A percentile compares a stretch with the other conserved stretches of the same genome.
Conservation (phyloP, 805 yeast genomes). For the Saccharomycodes ludwigii region DNA sequence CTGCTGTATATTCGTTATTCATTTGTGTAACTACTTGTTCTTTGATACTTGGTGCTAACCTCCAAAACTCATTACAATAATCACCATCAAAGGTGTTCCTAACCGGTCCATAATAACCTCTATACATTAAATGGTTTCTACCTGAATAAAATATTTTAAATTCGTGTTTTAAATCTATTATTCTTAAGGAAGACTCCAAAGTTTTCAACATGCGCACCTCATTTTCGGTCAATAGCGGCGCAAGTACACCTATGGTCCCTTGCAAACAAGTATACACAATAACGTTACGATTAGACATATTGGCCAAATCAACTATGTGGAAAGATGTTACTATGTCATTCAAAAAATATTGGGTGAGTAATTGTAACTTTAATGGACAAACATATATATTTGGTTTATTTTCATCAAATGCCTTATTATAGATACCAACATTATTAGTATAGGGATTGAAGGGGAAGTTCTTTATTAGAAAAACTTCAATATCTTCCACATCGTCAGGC, state of each 20-base stretch:
- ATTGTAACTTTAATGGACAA: conserved; percentile 35
- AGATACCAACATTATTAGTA: conserved; percentile 2
- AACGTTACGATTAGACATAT: conserved; percentile 41
- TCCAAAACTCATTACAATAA: conserved; percentile 46
- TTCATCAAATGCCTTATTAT: neutral
- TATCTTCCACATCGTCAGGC: conserved; percentile 27
- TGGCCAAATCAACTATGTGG: conserved; percentile 25
- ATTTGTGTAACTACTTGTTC: conserved; percentile 19
- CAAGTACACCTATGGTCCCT: conserved; percentile 67
- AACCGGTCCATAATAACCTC: conserved; percentile 75
- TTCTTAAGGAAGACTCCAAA: conserved; percentile 37
- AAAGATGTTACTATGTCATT: conserved; percentile 64
- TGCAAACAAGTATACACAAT: conserved; percentile 65
- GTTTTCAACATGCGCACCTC: conserved; percentile 50
- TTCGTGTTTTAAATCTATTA: neutral
- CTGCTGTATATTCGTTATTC: conserved; percentile 25
- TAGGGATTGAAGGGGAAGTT: too few species aligned
- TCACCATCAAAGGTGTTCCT: conserved; percentile 83
- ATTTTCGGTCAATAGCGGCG: conserved; percentile 50
- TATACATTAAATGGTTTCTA: conserved; percentile 51
- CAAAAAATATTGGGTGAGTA: conserved; percentile 45
- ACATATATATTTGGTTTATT: conserved; percentile 16
- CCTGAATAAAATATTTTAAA: conserved; percentile 25
- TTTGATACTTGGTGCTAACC: conserved; percentile 12
- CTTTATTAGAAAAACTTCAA: conserved; percentile 18